phyloP scores from a whole-genome alignment of 129 eudicot genomes.

The Ambrosia trifida region DNA sequence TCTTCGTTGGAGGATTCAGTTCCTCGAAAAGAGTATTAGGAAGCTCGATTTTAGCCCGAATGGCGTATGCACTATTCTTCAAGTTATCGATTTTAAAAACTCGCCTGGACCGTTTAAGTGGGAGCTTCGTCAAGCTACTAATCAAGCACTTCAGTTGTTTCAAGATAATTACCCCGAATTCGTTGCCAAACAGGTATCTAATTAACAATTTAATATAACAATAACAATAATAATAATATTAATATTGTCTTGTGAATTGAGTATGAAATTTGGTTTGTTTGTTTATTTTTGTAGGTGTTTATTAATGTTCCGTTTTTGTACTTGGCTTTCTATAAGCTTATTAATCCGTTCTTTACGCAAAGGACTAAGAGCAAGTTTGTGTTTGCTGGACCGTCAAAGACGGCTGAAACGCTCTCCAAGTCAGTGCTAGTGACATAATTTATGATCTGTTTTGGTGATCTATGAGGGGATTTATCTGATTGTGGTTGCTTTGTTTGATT shows the following conservation, averaged over 20 bases:
- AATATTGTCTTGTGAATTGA: not conserved
- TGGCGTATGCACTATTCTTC: slow-evolving; percentile 66
- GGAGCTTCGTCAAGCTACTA: slow-evolving; percentile 76
- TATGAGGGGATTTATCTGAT: not conserved
- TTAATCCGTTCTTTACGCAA: slow-evolving; percentile 84
- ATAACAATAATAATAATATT: no score
- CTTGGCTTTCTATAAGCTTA: slow-evolving; percentile 72
- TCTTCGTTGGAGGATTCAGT: slow-evolving; percentile 72
- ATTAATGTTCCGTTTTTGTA: slow-evolving; percentile 93
- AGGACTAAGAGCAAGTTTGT: slow-evolving; percentile 96
- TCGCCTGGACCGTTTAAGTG: slow-evolving; percentile 77
- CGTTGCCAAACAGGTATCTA: slow-evolving; percentile 87
- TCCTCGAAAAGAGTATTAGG: slow-evolving; percentile 73
- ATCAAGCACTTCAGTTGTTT: slow-evolving; percentile 72
- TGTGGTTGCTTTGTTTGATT: not conserved
- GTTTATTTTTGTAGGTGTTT: slow-evolving; percentile 53
- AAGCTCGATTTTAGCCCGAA: slow-evolving; percentile 79
- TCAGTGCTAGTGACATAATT: slow-evolving; percentile 22
- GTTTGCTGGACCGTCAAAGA: slow-evolving; percentile 82
- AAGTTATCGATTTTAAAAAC: slow-evolving; percentile 77
- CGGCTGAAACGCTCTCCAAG: slow-evolving; percentile 93
- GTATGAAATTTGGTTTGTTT: not conserved
- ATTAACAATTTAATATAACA: no score
- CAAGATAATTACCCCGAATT: slow-evolving; percentile 96
- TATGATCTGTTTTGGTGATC: not conserved